Base-by-base conservation (phyloP, 108 stramenopile genomes). In the Discostella pseudostelligera region DNA sequence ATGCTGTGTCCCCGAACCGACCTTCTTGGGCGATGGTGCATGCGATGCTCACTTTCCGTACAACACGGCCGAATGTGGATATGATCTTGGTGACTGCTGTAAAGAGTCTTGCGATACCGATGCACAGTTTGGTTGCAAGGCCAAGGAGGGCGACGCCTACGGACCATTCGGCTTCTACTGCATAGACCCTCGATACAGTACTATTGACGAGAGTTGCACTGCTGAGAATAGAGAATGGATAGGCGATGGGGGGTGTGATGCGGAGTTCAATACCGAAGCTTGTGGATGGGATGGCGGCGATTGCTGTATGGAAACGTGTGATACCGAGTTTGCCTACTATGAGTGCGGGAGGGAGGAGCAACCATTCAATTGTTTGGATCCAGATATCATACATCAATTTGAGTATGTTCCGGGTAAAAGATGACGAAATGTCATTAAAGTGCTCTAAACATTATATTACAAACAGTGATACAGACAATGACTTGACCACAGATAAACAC, bases 81-180 rank as follows among this genome's bases (percentile, higher is more conserved):
- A 45, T 14, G 71, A 72, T 56, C 28, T 57, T 14, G 71, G 71
- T 21, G 71, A 72, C 35, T 72, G 71, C 14, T 72, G 71, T 42
- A 43, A 36, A 40, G 65, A 66, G 39, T 61, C 71, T 14, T 72
- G 71, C 16, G 46, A 66, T 39, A 40, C 64, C 8, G 65, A 72
- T 10, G 26, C 50, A 32, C 47, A 24, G 20, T 69, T 56, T 20
- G 69, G 69, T 13, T 69, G 69, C 37, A 40, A 39, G 9, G 42
- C 69, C 51, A 69, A 69, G 39, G 69, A 69, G 47, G 69, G 69
- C 9, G 69, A 50, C 8, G 35, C 24, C 7, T 69, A 42, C 40
- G 69, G 69, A 10, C 69, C 69, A 35, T 69, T 69, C 22, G 69
- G 69, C 25, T 69, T 69, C 69, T 69, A 48, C 28, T 69, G 69